Evolutionary conservation across 345 rosid species (phyloP).

Genomic region (Lepidium aucheri): DNA sequence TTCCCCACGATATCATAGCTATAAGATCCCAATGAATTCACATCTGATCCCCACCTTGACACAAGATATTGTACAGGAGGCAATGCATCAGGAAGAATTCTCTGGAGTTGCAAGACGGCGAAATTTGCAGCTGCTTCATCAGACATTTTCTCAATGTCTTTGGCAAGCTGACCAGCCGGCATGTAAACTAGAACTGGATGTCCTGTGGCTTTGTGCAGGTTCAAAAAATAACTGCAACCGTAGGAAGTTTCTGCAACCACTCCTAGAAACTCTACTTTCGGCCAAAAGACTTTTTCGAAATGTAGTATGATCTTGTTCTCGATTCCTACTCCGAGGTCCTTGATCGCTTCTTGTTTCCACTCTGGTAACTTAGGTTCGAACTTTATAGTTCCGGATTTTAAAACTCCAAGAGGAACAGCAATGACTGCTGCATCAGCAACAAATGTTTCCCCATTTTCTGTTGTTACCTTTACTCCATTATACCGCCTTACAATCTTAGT

Average conservation of each 20-base stretch:
- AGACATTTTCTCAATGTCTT: constrained; percentile 92
- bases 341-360: constrained; percentile 93
- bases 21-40: constrained; percentile 74
- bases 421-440: constrained; percentile 76
- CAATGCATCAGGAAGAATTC: constrained; percentile 77
- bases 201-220: constrained; percentile 96
- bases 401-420: constrained; percentile 82
- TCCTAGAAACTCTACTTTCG: constrained; percentile 94
- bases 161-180: constrained; percentile 98
- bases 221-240: constrained; percentile 87
- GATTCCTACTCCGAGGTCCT: constrained; percentile 81
- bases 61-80: constrained; percentile 72
- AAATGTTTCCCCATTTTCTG: constrained; percentile 61
- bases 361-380: constrained; percentile 88
- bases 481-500: constrained; percentile 53
- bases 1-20: constrained; percentile 79
- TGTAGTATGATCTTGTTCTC: constrained; percentile 82
- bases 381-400: constrained; percentile 52
- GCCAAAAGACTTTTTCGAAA: constrained; percentile 91
- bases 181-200: constrained; percentile 84
- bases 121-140: constrained; percentile 91
- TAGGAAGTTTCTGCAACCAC: constrained; percentile 88
- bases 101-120: constrained; percentile 74
- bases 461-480: constrained; percentile 76
- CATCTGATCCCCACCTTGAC: constrained; percentile 73